Evolutionary conservation across 225 moss, liverwort and hornwort species (phyloP).

Genomic region (Neckera pumila): DNA sequence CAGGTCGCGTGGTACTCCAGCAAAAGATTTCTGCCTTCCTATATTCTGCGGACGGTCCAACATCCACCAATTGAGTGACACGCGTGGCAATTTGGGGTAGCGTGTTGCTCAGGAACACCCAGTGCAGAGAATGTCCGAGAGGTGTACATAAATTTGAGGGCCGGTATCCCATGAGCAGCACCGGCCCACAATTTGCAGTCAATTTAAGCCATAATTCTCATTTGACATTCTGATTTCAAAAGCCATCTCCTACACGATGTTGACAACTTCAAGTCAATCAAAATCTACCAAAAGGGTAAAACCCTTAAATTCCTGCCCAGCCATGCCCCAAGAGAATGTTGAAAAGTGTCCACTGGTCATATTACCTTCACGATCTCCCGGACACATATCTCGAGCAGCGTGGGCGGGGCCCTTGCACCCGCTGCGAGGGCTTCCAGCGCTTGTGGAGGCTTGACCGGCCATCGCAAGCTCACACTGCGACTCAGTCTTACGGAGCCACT

Average conservation of each 20-base stretch:
- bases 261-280: not conserved
- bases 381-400: slow-evolving; percentile 71
- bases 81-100: not conserved
- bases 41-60: slow-evolving; percentile 46
- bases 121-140: not conserved
- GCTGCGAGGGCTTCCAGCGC: slow-evolving; percentile 14
- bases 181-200: not conserved
- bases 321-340: not conserved
- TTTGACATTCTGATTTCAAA: not conserved
- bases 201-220: not conserved
- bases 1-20: slow-evolving; percentile 66
- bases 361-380: slow-evolving; percentile 58
- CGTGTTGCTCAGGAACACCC: not conserved
- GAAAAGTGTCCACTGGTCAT: not conserved
- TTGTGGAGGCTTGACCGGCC: slow-evolving; percentile 68
- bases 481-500: slow-evolving; percentile 55
- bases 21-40: slow-evolving; percentile 42
- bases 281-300: not conserved
- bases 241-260: not conserved
- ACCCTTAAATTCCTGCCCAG: not conserved
- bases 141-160: not conserved
- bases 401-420: slow-evolving; percentile 6
- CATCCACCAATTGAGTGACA: slow-evolving; percentile 4
- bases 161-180: not conserved
- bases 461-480: slow-evolving; percentile 83